Evolutionary conservation across 495 filamentous ascomycete genomes (phyloP), one percentile per base, ranked within the genome.

Genomic region (Lichina pygmaea): DNA sequence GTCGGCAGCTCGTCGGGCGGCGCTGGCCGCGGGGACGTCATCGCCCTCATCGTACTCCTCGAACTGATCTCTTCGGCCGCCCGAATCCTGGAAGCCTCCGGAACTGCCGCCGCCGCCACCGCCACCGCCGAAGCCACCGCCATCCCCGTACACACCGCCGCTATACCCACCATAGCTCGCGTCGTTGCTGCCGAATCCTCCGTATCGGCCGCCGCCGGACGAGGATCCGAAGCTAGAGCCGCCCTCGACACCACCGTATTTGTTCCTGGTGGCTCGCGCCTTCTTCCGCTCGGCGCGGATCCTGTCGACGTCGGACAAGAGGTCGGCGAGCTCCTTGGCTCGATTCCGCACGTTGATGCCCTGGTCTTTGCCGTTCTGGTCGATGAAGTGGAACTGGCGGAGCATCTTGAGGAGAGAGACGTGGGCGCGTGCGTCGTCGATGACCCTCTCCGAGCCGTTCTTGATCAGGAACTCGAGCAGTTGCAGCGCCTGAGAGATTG

Each of bases 1-100:
- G 17, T 62, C 58, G 16, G 59, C 51, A 54, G 62, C 63, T 47
- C 68, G 67, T 50, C 67, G 66, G 34, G 51, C 62, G 41, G 57
- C 60, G 43, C 61, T 55, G 51, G 57, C 58, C 53, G 53, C 62
- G 46, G 68, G 77, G 24, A 66, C 83, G 48, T 93, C 86, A 48
- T 95, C 86, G 50, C 77, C 82, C 59, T 97, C 89, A 54, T 97
- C 84, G 53, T 97, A 97, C 59, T 95, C 89, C 45, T 95, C 86
- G 51, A 93, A 97, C 45, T 74, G 75, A 49, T 92, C 86, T 13
- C 65, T 61, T 36, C 66, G 61, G 51, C 70, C 60, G 31, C 71
- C 66, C 32, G 66, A 62, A 47, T 81, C 77, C 24, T 75, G 71
- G 57, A 81, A 91, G 40, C 81, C 80, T 34, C 64, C 67, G 33